Evolutionary conservation across 2,329 filamentous ascomycete species (phyloP).

Genomic region (Rutstroemia sp.): DNA sequence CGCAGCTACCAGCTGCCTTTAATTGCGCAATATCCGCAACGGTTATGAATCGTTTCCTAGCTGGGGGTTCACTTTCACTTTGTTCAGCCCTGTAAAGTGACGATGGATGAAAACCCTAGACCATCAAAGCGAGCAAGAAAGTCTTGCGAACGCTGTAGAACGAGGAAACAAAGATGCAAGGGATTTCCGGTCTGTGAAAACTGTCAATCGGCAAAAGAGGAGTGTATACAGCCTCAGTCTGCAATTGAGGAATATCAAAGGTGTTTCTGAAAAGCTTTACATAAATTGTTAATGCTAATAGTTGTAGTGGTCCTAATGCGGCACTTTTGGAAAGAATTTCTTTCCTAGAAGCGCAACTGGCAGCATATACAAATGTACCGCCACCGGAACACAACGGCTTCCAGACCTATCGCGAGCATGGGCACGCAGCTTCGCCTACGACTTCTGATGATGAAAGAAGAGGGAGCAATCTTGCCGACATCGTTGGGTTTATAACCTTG

Average conservation of each 20-base stretch:
- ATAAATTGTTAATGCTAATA: neutral
- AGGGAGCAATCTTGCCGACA: constrained; percentile 32
- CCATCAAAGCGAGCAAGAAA: constrained; percentile 25
- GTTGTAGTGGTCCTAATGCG: constrained; percentile 20
- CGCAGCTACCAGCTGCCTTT: neutral
- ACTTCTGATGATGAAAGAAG: constrained; percentile 12
- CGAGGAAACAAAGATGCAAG: constrained; percentile 23
- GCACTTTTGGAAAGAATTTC: constrained; percentile 23
- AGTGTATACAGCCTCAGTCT: constrained; percentile 22
- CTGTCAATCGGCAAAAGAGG: constrained; percentile 22
- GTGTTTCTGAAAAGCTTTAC: constrained; percentile 6
- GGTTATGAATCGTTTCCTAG: neutral
- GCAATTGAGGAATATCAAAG: constrained; percentile 25
- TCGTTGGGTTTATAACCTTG: constrained; percentile 42
- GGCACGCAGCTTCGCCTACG: constrained; percentile 7
- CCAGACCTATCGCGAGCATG: constrained; percentile 5
- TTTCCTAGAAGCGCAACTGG: constrained; percentile 23
- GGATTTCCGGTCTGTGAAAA: constrained; percentile 24
- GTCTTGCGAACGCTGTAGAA: constrained; percentile 21
- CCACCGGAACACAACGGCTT: constrained; percentile 2
- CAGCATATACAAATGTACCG: constrained; percentile 17
- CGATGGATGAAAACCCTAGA: constrained; percentile 21
- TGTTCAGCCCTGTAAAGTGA: constrained; percentile 1
- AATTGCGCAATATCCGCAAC: neutral
- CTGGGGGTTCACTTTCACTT: neutral